Conservation (phyloP, 768 basidiomycete genomes). For the Auricularia sp. region DNA sequence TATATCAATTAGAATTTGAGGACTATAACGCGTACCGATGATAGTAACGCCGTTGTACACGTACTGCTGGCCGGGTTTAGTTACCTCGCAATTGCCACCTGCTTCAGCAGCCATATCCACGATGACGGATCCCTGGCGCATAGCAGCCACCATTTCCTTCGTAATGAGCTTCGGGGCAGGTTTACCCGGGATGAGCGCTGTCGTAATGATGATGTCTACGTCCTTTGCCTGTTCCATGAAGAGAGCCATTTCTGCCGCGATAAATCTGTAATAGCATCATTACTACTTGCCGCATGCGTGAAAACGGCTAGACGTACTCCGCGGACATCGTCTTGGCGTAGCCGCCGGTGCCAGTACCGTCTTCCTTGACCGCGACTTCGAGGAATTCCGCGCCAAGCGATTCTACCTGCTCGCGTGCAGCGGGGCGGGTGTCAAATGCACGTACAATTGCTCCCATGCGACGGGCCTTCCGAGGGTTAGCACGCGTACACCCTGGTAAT, state of each 20-base stretch:
- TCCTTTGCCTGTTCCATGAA: conserved; percentile 84
- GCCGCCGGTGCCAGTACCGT: conserved; percentile 73
- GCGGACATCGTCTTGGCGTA: conserved; percentile 89
- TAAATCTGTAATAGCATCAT: conserved; percentile 7
- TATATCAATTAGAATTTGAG: not conserved
- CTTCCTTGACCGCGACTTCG: conserved; percentile 72
- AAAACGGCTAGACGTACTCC: conserved; percentile 76
- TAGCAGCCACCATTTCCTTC: conserved; percentile 77
- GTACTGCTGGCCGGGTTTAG: conserved; percentile 60
- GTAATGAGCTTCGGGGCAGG: conserved; percentile 81
- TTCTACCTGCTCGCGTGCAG: conserved; percentile 81
- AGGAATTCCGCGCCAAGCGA: conserved; percentile 85
- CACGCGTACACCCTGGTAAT: not conserved
- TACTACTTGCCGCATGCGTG: too few species aligned
- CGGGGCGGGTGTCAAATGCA: conserved; percentile 79
- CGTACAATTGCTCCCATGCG: conserved; percentile 82
- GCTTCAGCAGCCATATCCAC: conserved; percentile 83
- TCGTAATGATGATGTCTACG: conserved; percentile 83
- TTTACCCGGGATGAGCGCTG: conserved; percentile 78
- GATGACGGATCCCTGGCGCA: conserved; percentile 86
- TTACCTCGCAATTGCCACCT: conserved; percentile 83
- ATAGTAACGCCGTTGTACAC: conserved; percentile 68
- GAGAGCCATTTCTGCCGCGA: conserved; percentile 22
- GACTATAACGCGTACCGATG: conserved; percentile 41
- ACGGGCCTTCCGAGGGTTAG: conserved; percentile 31